These are phyloP conservation scores for Emergomyces orientalis DNA, from an alignment of 2,329 filamentous ascomycete genomes.

Conservation along the genomic window DNA sequence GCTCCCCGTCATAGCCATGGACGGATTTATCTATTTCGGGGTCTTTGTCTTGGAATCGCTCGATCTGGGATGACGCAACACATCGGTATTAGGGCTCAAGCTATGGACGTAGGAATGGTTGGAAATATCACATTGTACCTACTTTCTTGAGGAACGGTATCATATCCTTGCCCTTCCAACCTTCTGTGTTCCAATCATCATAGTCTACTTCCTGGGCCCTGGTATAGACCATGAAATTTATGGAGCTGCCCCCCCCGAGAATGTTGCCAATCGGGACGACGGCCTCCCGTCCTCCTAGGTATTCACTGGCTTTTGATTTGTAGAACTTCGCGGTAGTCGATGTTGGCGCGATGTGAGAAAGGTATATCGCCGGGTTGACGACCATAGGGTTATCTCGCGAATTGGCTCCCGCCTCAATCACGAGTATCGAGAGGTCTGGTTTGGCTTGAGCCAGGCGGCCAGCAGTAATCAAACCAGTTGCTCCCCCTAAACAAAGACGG, in stretches of 20 bases:
- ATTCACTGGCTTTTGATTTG: constrained; percentile 37
- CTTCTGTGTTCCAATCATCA: constrained; percentile 45
- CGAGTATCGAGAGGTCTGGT: constrained; percentile 41
- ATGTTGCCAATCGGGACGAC: constrained; percentile 41
- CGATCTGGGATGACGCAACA: constrained; percentile 8
- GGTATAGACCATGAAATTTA: constrained; percentile 50
- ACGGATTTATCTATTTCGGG: constrained; percentile 12
- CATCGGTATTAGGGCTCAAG: not conserved
- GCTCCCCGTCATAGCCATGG: constrained; percentile 16
- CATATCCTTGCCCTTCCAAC: constrained; percentile 46
- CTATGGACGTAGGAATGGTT: not conserved
- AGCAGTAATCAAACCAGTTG: constrained; percentile 43
- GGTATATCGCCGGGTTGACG: constrained; percentile 44
- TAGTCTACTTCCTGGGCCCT: constrained; percentile 29
- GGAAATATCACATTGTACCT: not conserved
- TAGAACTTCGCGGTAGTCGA: constrained; percentile 47
- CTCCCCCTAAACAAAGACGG: constrained; percentile 31
- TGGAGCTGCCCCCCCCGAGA: constrained; percentile 53
- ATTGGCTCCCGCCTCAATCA: constrained; percentile 48
- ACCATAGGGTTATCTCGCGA: constrained; percentile 44
- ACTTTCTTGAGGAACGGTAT: constrained; percentile 47
- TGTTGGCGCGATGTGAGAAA: constrained; percentile 40
- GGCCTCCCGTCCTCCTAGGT: constrained; percentile 20
- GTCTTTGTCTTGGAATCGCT: constrained; percentile 15
- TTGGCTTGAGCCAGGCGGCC: constrained; percentile 44